Base-by-base conservation (phyloP, 2,329 filamentous ascomycete species). In the Neopestalotiopsis clavispora region DNA sequence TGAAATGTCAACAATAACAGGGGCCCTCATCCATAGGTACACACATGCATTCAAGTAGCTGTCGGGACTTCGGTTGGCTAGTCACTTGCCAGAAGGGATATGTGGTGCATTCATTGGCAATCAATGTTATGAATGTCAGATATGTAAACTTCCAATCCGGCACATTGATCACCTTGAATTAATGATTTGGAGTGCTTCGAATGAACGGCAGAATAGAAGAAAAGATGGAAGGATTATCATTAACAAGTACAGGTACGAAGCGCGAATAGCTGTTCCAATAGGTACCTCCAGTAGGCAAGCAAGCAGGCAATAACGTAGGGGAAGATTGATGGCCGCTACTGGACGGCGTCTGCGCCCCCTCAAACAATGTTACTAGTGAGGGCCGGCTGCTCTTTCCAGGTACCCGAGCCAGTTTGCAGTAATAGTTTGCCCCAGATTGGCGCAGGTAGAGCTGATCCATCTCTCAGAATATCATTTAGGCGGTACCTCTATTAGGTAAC, bases 401-500 rank as follows among this genome's bases (percentile, higher is more conserved):
- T 67, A 60, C 65, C 65, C 58, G 65, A 67, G 34, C 38, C n/a
- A 52, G 45, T 52, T n/a, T 40, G 57, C 30, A 62, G 59, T 20
- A n/a, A 34, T 34, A 62, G 34, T 30, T 34, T 20, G 59, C 59
- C 34, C 59, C 59, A 62, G 59, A 62, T 62, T 62, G 59, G 59
- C 59, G 59, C 32, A 62, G 59, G 59, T 34, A 62, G 59, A 62
- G 59, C 59, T 62, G 59, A 62, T 62, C 59, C 59, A 40, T 52
- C 45, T n/a, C n/a, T 40, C 6, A 38, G 34, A 38, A 13, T 34
- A 30, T 62, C 59, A 62, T 62, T 62, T 62, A 34, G 59, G 28
- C 30, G 28, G 30, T 10, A 34, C n/a, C 28, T 34, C 23, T 59
- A 59, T 59, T 59, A 59, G 30, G 59, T 34, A 20, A 34, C 59